phyloP scores from a whole-genome alignment of 75 land plant species.

The Picea sitchensis region DNA sequence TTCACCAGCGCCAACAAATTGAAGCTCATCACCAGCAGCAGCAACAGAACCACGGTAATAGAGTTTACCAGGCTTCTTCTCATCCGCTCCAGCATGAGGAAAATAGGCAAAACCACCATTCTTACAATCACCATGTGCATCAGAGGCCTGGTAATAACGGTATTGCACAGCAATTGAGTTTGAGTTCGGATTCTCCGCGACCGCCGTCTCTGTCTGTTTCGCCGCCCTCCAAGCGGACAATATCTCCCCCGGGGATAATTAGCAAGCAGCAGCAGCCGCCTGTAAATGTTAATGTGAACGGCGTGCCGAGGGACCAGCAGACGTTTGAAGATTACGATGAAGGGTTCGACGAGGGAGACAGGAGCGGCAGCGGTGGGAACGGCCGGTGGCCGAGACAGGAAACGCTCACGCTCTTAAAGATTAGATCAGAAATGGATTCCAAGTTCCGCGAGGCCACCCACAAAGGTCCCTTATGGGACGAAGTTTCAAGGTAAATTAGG shows the following conservation, averaged over 20 bases:
- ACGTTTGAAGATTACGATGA: slow-evolving; percentile 23
- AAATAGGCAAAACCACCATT: slow-evolving; percentile 12
- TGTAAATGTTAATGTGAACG: slow-evolving; percentile 13
- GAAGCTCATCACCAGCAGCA: slow-evolving; percentile 18
- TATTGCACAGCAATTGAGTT: slow-evolving; percentile 15
- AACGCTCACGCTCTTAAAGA: slow-evolving; percentile 69
- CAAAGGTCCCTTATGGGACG: slow-evolving; percentile 87
- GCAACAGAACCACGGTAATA: slow-evolving; percentile 1
- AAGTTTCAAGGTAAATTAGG: slow-evolving; percentile 66
- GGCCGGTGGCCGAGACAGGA: slow-evolving; percentile 85
- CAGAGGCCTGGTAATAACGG: not conserved
- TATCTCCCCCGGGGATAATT: not conserved
- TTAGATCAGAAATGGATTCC: slow-evolving; percentile 68
- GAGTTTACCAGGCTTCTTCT: not conserved
- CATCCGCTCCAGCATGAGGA: slow-evolving; percentile 3
- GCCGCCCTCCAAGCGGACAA: slow-evolving; percentile 10
- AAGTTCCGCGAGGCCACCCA: slow-evolving; percentile 72
- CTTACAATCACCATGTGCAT: not conserved
- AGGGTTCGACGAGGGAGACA: slow-evolving; percentile 30
- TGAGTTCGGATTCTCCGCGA: slow-evolving; percentile 16
- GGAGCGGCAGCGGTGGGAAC: slow-evolving; percentile 36
- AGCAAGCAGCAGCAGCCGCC: not conserved
- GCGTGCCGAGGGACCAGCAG: slow-evolving; percentile 12
- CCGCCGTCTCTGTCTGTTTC: slow-evolving; percentile 13
- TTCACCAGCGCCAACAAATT: slow-evolving; percentile 7